phyloP scores from a whole-genome alignment of 768 basidiomycete species.

The Phylloporus arenicola region DNA sequence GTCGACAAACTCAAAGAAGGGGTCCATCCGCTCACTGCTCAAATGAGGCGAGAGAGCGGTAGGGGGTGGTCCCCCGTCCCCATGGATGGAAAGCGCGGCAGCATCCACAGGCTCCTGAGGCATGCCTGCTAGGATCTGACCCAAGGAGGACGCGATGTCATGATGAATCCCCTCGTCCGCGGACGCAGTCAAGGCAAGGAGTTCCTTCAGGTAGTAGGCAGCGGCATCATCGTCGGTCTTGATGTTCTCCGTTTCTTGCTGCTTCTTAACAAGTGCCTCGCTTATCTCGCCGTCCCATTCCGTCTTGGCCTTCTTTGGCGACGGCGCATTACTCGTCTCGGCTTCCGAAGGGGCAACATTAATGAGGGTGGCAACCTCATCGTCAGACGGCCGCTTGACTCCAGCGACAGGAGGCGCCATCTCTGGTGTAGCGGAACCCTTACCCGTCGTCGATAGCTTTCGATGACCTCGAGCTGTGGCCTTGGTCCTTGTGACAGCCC shows the following conservation, averaged over 20 bases:
- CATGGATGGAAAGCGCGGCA: slow-evolving; percentile 24
- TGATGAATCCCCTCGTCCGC: slow-evolving; percentile 35
- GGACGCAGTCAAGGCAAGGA: slow-evolving; percentile 47
- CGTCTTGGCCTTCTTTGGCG: slow-evolving; percentile 66
- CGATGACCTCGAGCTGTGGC: slow-evolving; percentile 18
- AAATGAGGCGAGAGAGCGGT: slow-evolving; percentile 32
- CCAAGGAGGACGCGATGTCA: slow-evolving; percentile 57
- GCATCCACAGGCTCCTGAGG: slow-evolving; percentile 35
- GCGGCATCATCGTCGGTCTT: slow-evolving; percentile 65
- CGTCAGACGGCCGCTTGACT: slow-evolving; percentile 33
- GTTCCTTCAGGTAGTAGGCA: slow-evolving; percentile 59
- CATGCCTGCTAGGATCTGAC: slow-evolving; percentile 58
- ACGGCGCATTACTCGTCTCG: slow-evolving; percentile 45
- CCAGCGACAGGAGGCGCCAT: slow-evolving; percentile 26
- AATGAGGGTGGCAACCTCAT: slow-evolving; percentile 27
- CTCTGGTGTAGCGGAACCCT: slow-evolving; percentile 32
- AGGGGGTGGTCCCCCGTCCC: slow-evolving; percentile 28
- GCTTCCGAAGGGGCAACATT: slow-evolving; percentile 30
- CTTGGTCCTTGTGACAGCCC: slow-evolving; percentile 45
- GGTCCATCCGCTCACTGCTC: slow-evolving; percentile 31
- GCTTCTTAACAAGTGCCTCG: slow-evolving; percentile 41
- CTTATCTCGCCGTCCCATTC: slow-evolving; percentile 64
- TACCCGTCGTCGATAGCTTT: slow-evolving; percentile 30
- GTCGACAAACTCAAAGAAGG: slow-evolving; percentile 56
- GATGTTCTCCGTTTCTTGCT: slow-evolving; percentile 39